A percentile compares a stretch with the other conserved stretches of the same genome.
Evolutionary conservation across 1,284 basidiomycete species (phyloP).

Genomic region (Irpex sp.): DNA sequence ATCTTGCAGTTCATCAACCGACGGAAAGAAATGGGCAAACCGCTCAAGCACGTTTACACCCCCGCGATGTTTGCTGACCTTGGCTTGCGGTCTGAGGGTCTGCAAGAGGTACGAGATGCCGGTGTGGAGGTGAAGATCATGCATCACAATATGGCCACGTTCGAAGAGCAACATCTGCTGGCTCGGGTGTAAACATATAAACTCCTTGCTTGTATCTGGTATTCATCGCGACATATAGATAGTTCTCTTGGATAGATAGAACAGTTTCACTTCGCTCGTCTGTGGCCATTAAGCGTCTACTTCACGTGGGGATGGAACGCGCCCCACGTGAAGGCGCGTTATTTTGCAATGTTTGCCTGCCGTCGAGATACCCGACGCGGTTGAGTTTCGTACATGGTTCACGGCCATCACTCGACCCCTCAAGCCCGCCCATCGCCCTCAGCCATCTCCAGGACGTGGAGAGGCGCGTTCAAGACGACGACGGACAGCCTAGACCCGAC

Average conservation of each 20-base stretch:
- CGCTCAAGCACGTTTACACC: neutral
- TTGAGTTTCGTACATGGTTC: neutral
- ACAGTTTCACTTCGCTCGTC: neutral
- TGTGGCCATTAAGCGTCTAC: neutral
- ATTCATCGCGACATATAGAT: too few relatives aligned
- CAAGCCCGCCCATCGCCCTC: neutral
- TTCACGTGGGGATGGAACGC: neutral
- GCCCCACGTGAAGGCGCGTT: constrained; percentile 1
- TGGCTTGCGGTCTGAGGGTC: neutral
- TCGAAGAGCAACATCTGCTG: neutral
- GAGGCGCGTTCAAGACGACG: neutral
- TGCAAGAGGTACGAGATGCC: neutral
- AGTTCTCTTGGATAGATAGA: neutral
- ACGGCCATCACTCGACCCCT: neutral
- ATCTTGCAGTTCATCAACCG: neutral
- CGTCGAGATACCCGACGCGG: neutral
- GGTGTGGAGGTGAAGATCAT: neutral
- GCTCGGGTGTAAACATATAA: neutral
- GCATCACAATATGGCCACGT: neutral
- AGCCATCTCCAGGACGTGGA: neutral
- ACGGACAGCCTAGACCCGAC: neutral
- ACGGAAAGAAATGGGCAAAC: neutral
- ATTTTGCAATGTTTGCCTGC: neutral
- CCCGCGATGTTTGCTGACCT: neutral
- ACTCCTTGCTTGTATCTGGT: too few relatives aligned